Evolutionary conservation across 2,329 filamentous ascomycete species (phyloP).

Genomic region (Epichloe baconii): DNA sequence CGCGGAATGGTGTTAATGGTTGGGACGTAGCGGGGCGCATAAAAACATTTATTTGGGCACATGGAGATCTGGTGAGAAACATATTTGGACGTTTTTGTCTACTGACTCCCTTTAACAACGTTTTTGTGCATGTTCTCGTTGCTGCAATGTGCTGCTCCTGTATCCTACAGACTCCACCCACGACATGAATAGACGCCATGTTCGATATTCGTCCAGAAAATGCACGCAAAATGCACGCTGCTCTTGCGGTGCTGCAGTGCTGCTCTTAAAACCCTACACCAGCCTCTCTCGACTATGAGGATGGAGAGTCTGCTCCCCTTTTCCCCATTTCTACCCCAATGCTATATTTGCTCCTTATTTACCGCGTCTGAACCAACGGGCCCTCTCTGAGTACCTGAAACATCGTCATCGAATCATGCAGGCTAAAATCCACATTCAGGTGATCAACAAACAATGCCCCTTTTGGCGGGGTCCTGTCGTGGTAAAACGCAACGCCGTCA

Average conservation of each 20-base stretch:
- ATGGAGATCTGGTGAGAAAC: too few species aligned
- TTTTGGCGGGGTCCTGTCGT: background rate
- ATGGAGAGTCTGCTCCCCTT: background rate
- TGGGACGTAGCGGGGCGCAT: too few species aligned
- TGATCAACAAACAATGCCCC: background rate
- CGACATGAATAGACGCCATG: background rate
- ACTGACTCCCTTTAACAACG: too few species aligned
- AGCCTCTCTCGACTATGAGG: background rate
- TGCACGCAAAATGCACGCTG: background rate
- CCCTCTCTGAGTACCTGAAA: background rate
- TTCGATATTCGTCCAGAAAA: background rate
- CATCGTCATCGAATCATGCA: background rate
- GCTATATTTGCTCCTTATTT: background rate
- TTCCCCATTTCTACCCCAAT: background rate
- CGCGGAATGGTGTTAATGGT: too few species aligned
- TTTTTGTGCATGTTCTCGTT: too few species aligned
- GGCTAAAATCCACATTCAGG: background rate
- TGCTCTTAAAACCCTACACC: background rate
- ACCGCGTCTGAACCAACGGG: too few species aligned
- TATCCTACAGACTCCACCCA: background rate
- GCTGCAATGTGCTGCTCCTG: background rate
- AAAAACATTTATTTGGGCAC: too few species aligned
- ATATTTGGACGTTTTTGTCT: too few species aligned
- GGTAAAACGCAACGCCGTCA: slow-evolving; percentile 1
- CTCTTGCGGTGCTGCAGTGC: background rate